phyloP scores from a whole-genome alignment of 345 rosid genomes.

The Heritiera fomes region DNA sequence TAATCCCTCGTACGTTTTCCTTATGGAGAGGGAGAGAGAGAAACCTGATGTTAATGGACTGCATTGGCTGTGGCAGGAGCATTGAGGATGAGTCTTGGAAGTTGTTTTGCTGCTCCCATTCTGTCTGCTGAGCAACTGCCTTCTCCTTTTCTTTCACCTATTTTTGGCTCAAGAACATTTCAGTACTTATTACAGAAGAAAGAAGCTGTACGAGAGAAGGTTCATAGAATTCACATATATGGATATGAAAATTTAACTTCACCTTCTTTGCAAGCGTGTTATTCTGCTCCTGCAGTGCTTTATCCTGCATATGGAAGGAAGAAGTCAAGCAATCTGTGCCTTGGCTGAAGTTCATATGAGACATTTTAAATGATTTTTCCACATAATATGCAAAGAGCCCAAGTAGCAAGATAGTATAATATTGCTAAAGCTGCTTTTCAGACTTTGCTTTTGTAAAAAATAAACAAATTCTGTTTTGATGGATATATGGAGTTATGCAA shows the following conservation, averaged over 20 bases:
- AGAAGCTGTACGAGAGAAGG: neutral
- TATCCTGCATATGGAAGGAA: slow-evolving; percentile 47
- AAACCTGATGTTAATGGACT: slow-evolving; percentile 47
- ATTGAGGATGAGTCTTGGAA: slow-evolving; percentile 41
- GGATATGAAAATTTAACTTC: slow-evolving; percentile 3
- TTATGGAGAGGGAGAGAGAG: neutral
- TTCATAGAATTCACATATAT: neutral
- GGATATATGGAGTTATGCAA: neutral
- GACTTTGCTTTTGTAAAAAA: neutral
- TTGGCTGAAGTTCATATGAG: slow-evolving; percentile 18
- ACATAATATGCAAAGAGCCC: neutral
- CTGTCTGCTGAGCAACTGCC: slow-evolving; percentile 36
- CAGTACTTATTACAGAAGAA: neutral
- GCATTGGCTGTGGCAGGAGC: slow-evolving; percentile 38
- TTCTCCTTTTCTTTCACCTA: slow-evolving; percentile 83
- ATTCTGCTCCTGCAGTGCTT: slow-evolving; percentile 56
- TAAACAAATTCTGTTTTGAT: neutral
- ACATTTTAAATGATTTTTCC: slow-evolving; percentile 69
- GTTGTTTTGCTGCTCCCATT: slow-evolving; percentile 33
- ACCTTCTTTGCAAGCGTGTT: slow-evolving; percentile 46
- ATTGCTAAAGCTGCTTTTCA: neutral
- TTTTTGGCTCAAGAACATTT: neutral
- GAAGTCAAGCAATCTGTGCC: slow-evolving; percentile 32
- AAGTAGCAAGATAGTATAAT: neutral
- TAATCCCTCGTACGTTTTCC: neutral